Percentiles rank a stretch among this genome's conserved stretches.
Conservation (phyloP, 148 eudicot genomes). For the Cornus florida region DNA sequence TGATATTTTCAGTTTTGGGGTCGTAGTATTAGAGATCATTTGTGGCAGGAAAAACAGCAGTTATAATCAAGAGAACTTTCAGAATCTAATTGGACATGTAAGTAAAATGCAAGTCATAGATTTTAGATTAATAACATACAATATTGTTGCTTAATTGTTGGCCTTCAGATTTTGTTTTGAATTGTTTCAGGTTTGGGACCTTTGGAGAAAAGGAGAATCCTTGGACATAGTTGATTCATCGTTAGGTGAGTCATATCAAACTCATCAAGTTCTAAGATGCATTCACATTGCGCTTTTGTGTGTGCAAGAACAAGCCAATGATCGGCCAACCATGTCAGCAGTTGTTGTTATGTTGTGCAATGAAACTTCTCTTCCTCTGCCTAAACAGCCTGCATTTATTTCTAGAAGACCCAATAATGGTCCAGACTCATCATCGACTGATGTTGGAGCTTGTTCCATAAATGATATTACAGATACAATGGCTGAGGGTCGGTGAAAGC, state of each 20-base stretch:
- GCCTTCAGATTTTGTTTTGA: not conserved
- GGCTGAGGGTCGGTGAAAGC: not conserved
- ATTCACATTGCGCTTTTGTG: constrained; percentile 51
- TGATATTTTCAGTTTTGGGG: constrained; percentile 62
- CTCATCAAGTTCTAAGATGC: constrained; percentile 30
- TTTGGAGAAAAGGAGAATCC: constrained; percentile 41
- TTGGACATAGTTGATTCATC: constrained; percentile 30
- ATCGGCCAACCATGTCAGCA: no score
- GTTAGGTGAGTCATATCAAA: constrained; percentile 14
- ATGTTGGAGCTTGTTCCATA: constrained; percentile 24
- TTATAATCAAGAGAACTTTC: constrained; percentile 33
- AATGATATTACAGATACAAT: not conserved
- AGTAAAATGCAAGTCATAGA: no score
- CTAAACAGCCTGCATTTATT: no score
- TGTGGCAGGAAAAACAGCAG: constrained; percentile 52
- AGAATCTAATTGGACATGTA: constrained; percentile 61
- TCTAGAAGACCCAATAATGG: no score
- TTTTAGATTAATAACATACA: no score
- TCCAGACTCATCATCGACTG: no score
- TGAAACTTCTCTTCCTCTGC: no score
- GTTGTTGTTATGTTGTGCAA: no score
- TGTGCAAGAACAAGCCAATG: constrained; percentile 51
- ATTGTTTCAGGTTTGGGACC: constrained; percentile 43
- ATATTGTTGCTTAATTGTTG: no score
- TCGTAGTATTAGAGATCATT: constrained; percentile 46